Base-by-base conservation (phyloP, 495 filamentous ascomycete species). In the Trichoderma orchidacearum region DNA sequence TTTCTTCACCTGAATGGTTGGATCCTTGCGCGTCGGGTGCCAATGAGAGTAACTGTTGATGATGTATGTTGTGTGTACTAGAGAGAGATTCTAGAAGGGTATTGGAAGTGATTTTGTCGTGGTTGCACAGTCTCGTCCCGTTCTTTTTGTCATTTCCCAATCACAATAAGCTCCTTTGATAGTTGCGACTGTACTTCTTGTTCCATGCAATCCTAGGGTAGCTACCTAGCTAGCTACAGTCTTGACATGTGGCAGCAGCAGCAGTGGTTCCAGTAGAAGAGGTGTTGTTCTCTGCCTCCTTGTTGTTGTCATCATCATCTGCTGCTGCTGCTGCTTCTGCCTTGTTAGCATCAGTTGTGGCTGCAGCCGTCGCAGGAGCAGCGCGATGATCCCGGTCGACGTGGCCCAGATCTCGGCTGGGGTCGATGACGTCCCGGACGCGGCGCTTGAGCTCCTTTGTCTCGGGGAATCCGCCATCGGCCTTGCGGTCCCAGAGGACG, bases 401-500 rank as follows among this genome's bases (percentile, higher is more conserved):
- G 75, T 98, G 93, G 1, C 93, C 93, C 57, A 97, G 68, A 66
- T 89, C 77, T 58, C 85, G 75, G 0, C 67, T 70, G 0, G 93
- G 93, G 55, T 90, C 80, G 59, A 96, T 84, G 34, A 88, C 75
- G 74, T 96, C 85, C 48, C 93, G 73, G 5, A 98, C 85, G n/a
- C 83, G 76, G 18, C 86, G 79, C 70, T 98, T 97, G n/a, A 97
- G 81, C 57, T 86, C 77, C 68, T 95, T 93, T 11, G 86, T 86
- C 68, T 94, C 88, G 56, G 93, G 93, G 72, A 98, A 98, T 0
- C 93, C 93, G 29, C 89, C 87, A 65, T 96, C 83, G 5, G 62
- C 61, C 70, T 95, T 96, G 56, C 92, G 80, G 74, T 96, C 90
- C 93, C 93, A 98, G 25, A 98, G 70, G 2, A 84, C 60, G 32